A percentile compares a stretch with the other conserved stretches of the same genome.
Evolutionary conservation across 164 flowering plant species (phyloP).

Genomic region (Aristolochia californica): DNA sequence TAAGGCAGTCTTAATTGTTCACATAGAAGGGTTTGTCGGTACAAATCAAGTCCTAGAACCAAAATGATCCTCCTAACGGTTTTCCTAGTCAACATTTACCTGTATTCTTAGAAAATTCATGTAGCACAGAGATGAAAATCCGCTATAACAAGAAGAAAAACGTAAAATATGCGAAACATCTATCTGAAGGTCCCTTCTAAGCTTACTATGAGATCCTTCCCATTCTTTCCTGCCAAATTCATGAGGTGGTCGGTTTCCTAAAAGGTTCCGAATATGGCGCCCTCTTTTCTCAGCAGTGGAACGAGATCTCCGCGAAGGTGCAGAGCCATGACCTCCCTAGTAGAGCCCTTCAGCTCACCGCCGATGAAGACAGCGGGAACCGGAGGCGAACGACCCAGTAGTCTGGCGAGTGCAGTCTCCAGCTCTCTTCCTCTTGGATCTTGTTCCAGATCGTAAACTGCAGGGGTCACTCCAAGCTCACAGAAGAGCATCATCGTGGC

Average conservation of each 20-base stretch:
- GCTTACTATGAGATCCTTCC: no score
- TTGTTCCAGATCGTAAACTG: slow-evolving; percentile 28
- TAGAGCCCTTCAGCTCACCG: slow-evolving; percentile 7
- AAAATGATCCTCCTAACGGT: no score
- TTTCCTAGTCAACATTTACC: no score
- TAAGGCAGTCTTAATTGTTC: no score
- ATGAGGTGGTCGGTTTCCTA: no score
- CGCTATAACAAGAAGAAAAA: neutral
- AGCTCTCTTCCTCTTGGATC: slow-evolving; percentile 26
- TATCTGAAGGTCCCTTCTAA: no score
- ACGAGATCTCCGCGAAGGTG: slow-evolving; percentile 28
- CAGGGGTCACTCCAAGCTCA: slow-evolving; percentile 29
- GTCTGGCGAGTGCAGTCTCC: slow-evolving; percentile 21
- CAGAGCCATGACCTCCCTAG: slow-evolving; percentile 22
- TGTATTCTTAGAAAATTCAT: no score
- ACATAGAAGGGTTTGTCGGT: no score
- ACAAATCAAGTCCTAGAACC: no score
- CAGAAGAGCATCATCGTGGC: slow-evolving; percentile 25
- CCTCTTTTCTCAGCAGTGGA: slow-evolving; percentile 27
- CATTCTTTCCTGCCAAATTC: no score
- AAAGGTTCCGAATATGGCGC: slow-evolving; percentile 14
- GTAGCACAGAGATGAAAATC: no score
- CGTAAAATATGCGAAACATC: neutral
- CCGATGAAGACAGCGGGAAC: slow-evolving; percentile 12
- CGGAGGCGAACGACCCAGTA: slow-evolving; percentile 16